phyloP scores from a whole-genome alignment of 352 stramenopile genomes.

The Thalassiosira pacifica region DNA sequence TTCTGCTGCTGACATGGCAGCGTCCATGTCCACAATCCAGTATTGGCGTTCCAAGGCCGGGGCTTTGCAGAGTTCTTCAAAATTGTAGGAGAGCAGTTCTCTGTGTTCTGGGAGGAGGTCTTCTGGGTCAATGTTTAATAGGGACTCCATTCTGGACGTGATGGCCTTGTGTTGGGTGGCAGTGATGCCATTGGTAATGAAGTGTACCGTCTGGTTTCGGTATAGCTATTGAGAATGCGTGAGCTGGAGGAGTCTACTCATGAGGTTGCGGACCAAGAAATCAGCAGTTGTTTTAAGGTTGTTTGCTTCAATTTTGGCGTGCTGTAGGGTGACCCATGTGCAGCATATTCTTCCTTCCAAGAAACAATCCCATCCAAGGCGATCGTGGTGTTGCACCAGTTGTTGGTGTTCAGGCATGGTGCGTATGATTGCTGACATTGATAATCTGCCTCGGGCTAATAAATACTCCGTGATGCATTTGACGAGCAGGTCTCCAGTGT shows the following conservation, averaged over 20 bases:
- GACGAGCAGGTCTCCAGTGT: not conserved
- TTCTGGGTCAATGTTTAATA: not conserved
- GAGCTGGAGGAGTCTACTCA: not conserved
- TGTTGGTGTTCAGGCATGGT: not conserved
- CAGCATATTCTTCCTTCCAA: not conserved
- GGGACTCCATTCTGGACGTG: not conserved
- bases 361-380: conserved; percentile 14
- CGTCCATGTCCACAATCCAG: not conserved
- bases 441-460: not conserved
- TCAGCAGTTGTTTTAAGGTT: not conserved
- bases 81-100: not conserved
- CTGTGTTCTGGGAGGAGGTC: not conserved
- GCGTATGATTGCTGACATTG: not conserved
- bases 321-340: not conserved
- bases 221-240: not conserved
- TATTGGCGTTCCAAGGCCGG: not conserved
- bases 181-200: not conserved
- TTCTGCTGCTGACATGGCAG: not conserved
- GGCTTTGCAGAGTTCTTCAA: not conserved
- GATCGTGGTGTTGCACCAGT: not conserved
- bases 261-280: not conserved
- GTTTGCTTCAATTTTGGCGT: not conserved
- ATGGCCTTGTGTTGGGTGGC: not conserved
- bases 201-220: not conserved
- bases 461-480: not conserved